Percentiles rank a stretch among this genome's conserved stretches.
Conservation (phyloP, 805 yeast species). For the Lachancea sp. region DNA sequence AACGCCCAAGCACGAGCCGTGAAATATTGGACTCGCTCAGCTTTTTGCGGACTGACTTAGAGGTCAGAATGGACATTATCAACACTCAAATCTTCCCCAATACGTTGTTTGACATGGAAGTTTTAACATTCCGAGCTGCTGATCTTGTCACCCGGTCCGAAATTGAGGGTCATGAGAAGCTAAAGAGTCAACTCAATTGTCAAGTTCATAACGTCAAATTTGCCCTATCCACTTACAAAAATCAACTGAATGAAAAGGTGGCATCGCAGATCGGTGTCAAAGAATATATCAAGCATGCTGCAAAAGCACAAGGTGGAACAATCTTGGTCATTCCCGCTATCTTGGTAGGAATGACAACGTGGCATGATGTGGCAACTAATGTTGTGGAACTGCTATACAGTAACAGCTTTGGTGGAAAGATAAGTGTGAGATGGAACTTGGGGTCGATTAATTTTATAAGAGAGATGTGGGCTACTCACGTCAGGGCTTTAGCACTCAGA, state of each 20-base stretch:
- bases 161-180: slow-evolving; percentile 32
- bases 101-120: slow-evolving; percentile 70
- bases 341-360: slow-evolving; percentile 66
- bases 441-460: slow-evolving; percentile 86
- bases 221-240: slow-evolving; percentile 56
- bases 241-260: slow-evolving; percentile 44
- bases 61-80: slow-evolving; percentile 51
- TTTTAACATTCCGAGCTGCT: slow-evolving; percentile 55
- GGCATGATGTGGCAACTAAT: slow-evolving; percentile 48
- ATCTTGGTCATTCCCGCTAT: slow-evolving; percentile 77
- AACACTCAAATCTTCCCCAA: slow-evolving; percentile 74
- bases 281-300: slow-evolving; percentile 50
- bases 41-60: slow-evolving; percentile 57
- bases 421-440: slow-evolving; percentile 88
- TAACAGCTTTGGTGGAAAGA: slow-evolving; percentile 80
- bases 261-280: slow-evolving; percentile 42
- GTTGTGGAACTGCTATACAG: slow-evolving; percentile 60
- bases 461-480: slow-evolving; percentile 88
- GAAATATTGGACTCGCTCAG: slow-evolving; percentile 28
- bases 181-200: slow-evolving; percentile 52
- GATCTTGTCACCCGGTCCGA: slow-evolving; percentile 46
- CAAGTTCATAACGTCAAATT: slow-evolving; percentile 57
- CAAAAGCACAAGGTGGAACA: slow-evolving; percentile 66
- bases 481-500: slow-evolving; percentile 62
- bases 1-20: slow-evolving; percentile 21